phyloP scores from a whole-genome alignment of 805 yeast genomes.

The Wickerhamiella nectarea region DNA sequence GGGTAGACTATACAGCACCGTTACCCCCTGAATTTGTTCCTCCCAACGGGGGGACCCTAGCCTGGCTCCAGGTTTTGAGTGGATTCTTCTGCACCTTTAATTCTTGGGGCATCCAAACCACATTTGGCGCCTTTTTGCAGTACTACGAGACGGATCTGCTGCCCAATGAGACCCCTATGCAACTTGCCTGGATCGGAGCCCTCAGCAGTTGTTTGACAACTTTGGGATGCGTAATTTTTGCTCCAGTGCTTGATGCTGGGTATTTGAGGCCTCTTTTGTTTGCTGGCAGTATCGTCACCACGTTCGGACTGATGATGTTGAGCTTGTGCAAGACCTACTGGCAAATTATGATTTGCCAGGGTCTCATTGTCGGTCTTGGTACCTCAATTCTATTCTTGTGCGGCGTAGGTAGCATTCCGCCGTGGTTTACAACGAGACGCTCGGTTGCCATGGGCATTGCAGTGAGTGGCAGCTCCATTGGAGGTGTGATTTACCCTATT shows the following conservation, averaged over 20 bases:
- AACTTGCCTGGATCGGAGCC: constrained; percentile 18
- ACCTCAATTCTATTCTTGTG: constrained; percentile 32
- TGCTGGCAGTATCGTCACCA: constrained; percentile 18
- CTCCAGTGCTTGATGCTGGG: constrained; percentile 23
- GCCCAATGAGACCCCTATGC: constrained; percentile 10
- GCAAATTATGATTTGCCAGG: constrained; percentile 41
- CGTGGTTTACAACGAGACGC: constrained; percentile 33
- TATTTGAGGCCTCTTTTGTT: constrained; percentile 19
- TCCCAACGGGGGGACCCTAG: constrained; percentile 35
- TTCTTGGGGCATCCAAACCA: constrained; percentile 47
- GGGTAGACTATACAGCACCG: too few species aligned
- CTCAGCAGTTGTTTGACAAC: constrained; percentile 13
- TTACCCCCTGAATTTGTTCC: constrained; percentile 1
- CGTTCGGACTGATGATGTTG: constrained; percentile 22
- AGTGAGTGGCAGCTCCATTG: constrained; percentile 38
- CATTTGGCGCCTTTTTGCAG: constrained; percentile 44
- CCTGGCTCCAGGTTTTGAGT: constrained; percentile 41
- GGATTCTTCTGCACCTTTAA: constrained; percentile 33
- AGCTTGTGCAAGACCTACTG: constrained; percentile 30
- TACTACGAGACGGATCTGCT: constrained; percentile 28
- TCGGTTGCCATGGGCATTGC: constrained; percentile 35
- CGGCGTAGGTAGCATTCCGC: constrained; percentile 33
- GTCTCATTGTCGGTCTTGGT: constrained; percentile 36
- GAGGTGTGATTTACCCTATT: constrained; percentile 37
- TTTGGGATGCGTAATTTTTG: constrained; percentile 20